Evolutionary conservation across 2,329 filamentous ascomycete genomes (phyloP).

Genomic region (Stachybotrys chartarum): DNA sequence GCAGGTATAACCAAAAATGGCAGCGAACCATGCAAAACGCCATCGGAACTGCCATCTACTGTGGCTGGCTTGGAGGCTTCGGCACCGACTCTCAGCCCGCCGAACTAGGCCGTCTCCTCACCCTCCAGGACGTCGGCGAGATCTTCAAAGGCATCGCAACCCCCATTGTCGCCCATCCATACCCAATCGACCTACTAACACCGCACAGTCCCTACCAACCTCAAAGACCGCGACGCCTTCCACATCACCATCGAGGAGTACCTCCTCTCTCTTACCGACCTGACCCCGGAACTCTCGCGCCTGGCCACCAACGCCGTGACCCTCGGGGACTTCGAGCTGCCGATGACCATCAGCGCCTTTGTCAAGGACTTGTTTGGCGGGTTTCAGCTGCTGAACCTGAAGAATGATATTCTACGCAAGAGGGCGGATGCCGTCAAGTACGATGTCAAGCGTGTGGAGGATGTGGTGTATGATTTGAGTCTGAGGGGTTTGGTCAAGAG

Average conservation of each 20-base stretch:
- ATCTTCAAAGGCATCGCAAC: conserved; percentile 57
- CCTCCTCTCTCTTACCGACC: conserved; percentile 75
- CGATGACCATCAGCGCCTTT: conserved; percentile 82
- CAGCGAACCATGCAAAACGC: conserved; percentile 75
- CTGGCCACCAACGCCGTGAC: conserved; percentile 90
- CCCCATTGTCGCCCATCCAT: not conserved
- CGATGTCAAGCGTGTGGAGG: conserved; percentile 94
- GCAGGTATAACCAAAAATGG: conserved; percentile 78
- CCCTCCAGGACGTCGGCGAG: conserved; percentile 78
- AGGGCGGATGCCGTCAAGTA: conserved; percentile 94
- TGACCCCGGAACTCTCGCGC: conserved; percentile 85
- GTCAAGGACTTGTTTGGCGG: conserved; percentile 93
- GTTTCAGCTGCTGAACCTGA: conserved; percentile 94
- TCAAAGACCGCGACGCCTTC: conserved; percentile 85
- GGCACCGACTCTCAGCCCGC: conserved; percentile 40
- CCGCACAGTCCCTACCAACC: conserved; percentile 69
- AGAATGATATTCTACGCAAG: conserved; percentile 87
- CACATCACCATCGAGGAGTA: conserved; percentile 98
- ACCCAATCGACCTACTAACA: not conserved
- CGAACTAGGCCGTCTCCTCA: conserved; percentile 63
- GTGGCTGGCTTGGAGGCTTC: conserved; percentile 75
- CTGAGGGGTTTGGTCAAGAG: conserved; percentile 72
- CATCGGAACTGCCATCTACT: conserved; percentile 49
- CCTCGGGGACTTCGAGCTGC: conserved; percentile 77
- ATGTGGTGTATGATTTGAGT: conserved; percentile 93